Evolutionary conservation across 2,329 filamentous ascomycete genomes (phyloP).

Genomic region (Talaromyces funiculosus): DNA sequence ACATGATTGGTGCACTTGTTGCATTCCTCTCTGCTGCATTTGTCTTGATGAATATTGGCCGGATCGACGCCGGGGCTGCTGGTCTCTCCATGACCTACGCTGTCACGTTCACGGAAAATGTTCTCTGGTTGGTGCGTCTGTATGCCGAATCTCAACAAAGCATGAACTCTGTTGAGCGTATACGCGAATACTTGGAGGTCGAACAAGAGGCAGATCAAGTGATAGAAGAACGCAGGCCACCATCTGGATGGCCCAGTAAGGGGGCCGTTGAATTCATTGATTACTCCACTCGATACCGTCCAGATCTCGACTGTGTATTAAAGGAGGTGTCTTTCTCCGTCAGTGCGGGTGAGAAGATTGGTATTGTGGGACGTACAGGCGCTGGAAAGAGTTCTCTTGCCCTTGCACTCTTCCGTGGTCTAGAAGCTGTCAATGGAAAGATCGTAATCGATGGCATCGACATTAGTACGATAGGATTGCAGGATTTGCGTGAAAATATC

Average conservation of each 20-base stretch:
- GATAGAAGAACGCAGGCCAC: slow-evolving; percentile 71
- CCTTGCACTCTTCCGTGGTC: slow-evolving; percentile 82
- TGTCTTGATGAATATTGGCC: slow-evolving; percentile 75
- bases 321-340: slow-evolving; percentile 82
- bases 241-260: slow-evolving; percentile 74
- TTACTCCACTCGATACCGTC: slow-evolving; percentile 84
- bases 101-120: slow-evolving; percentile 93
- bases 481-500: slow-evolving; percentile 85
- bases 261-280: slow-evolving; percentile 82
- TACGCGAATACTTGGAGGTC: slow-evolving; percentile 95
- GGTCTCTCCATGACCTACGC: slow-evolving; percentile 94
- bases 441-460: slow-evolving; percentile 91
- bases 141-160: slow-evolving; percentile 97
- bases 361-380: slow-evolving; percentile 90
- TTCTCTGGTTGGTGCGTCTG: slow-evolving; percentile 89
- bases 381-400: slow-evolving; percentile 95
- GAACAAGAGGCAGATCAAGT: slow-evolving; percentile 83
- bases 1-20: slow-evolving; percentile 83
- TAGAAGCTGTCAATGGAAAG: slow-evolving; percentile 84
- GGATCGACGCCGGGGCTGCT: slow-evolving; percentile 82
- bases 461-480: slow-evolving; percentile 82
- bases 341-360: slow-evolving; percentile 80
- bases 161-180: slow-evolving; percentile 97
- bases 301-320: slow-evolving; percentile 81
- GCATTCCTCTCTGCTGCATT: slow-evolving; percentile 92